Evolutionary conservation across 2,329 filamentous ascomycete species (phyloP).

Genomic region (Pseudogymnoascus sp.): DNA sequence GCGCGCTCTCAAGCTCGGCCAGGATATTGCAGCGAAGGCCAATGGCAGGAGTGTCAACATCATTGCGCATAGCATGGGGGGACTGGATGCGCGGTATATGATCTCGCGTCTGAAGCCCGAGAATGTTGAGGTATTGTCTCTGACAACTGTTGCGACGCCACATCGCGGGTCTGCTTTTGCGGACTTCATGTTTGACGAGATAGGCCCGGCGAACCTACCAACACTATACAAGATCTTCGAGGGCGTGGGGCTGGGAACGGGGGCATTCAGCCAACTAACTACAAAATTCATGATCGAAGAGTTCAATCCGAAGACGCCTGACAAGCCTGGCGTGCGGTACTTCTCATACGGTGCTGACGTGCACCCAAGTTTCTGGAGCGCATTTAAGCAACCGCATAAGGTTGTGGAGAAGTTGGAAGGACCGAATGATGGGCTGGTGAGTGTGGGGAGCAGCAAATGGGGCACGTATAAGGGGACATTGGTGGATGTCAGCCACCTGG

Average conservation of each 20-base stretch:
- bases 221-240: constrained; percentile 46
- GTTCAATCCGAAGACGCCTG: constrained; percentile 51
- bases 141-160: constrained; percentile 32
- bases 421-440: constrained; percentile 60
- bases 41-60: constrained; percentile 61
- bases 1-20: constrained; percentile 48
- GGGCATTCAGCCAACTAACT: constrained; percentile 54
- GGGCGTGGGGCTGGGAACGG: constrained; percentile 46
- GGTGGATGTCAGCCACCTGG: constrained; percentile 52
- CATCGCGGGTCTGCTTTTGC: constrained; percentile 39
- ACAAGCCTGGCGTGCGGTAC: constrained; percentile 46
- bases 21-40: constrained; percentile 41
- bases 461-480: constrained; percentile 57
- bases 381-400: constrained; percentile 45
- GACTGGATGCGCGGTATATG: constrained; percentile 58
- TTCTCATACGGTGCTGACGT: constrained; percentile 54
- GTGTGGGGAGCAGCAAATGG: constrained; percentile 53
- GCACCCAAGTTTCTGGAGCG: constrained; percentile 54
- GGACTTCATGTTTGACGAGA: constrained; percentile 43
- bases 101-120: constrained; percentile 45
- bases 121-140: constrained; percentile 35
- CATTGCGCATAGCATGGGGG: constrained; percentile 61
- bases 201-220: constrained; percentile 41
- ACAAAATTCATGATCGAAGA: constrained; percentile 46
- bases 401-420: constrained; percentile 46